These are phyloP conservation scores for Penicillium pulvis DNA, from an alignment of 495 filamentous ascomycete genomes.

Conservation along the genomic window DNA sequence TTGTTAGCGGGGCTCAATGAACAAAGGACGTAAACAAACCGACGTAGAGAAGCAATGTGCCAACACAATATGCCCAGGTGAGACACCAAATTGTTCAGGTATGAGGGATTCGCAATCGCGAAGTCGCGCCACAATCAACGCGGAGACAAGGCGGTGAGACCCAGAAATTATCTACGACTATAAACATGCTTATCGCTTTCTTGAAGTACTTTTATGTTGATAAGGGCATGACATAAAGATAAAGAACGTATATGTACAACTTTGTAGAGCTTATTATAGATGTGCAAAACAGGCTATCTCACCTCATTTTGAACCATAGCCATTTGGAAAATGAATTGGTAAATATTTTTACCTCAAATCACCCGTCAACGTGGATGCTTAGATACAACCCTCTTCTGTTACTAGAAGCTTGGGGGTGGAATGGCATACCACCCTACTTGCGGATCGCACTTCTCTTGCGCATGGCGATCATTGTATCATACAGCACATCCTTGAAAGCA, in stretches of 20 bases:
- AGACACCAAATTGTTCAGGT: background rate
- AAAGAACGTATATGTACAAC: too few relatives aligned
- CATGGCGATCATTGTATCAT: slow-evolving; percentile 60
- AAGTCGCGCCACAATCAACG: slow-evolving; percentile 10
- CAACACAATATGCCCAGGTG: background rate
- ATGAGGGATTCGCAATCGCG: slow-evolving; percentile 14
- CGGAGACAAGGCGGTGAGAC: background rate
- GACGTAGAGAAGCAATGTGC: background rate
- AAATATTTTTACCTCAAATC: too few relatives aligned
- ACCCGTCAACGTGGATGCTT: too few relatives aligned
- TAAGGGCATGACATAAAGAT: too few relatives aligned
- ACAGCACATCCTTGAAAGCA: slow-evolving; percentile 93
- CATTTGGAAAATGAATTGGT: too few relatives aligned
- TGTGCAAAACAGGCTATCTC: too few relatives aligned
- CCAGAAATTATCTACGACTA: background rate
- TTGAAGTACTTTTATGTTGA: too few relatives aligned
- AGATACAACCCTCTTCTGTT: background rate
- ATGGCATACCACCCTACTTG: slow-evolving; percentile 25
- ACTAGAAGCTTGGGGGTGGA: background rate
- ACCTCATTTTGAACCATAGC: too few relatives aligned
- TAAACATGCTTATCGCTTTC: background rate
- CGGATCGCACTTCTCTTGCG: slow-evolving; percentile 50
- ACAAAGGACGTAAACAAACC: background rate
- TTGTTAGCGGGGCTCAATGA: background rate
- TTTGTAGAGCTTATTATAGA: too few relatives aligned